phyloP scores from a whole-genome alignment of 306 rosid species.

The Potentilla sterilis region DNA sequence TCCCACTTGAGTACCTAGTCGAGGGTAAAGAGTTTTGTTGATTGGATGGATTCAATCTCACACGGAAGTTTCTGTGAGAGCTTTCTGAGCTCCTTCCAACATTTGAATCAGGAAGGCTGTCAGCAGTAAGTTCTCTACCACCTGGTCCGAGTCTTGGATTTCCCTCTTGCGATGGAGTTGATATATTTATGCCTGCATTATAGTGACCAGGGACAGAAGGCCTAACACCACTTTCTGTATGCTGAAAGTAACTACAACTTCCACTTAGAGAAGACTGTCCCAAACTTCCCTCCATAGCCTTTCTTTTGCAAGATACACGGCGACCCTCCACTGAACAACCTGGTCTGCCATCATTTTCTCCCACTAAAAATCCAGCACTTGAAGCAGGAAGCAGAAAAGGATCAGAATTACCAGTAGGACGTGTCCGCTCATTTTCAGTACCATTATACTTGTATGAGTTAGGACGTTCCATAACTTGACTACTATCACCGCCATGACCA shows the following conservation, averaged over 20 bases:
- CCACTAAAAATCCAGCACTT: conserved; percentile 43
- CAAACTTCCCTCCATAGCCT: conserved; percentile 63
- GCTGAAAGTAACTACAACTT: conserved; percentile 71
- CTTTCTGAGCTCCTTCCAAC: conserved; percentile 46
- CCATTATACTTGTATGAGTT: conserved; percentile 57
- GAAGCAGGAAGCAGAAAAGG: conserved; percentile 59
- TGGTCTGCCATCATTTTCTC: conserved; percentile 57
- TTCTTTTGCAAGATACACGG: conserved; percentile 76
- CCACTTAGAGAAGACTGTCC: conserved; percentile 72
- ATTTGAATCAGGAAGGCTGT: conserved; percentile 45
- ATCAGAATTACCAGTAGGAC: conserved; percentile 45
- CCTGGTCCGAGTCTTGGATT: conserved; percentile 51
- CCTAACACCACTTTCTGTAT: conserved; percentile 55
- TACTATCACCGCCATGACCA: conserved; percentile 37
- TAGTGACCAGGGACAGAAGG: conserved; percentile 48
- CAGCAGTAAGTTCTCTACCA: conserved; percentile 49
- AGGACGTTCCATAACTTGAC: conserved; percentile 48
- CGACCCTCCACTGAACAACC: conserved; percentile 68
- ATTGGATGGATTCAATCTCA: conserved; percentile 60
- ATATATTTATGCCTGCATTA: conserved; percentile 36
- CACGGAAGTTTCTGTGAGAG: conserved; percentile 68
- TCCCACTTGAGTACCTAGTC: conserved; percentile 43
- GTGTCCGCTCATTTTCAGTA: conserved; percentile 46
- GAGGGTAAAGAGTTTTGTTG: conserved; percentile 51
- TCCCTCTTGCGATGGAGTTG: conserved; percentile 52